Conservation (phyloP, 140 eudicot genomes). For the Oenanthe javanica region DNA sequence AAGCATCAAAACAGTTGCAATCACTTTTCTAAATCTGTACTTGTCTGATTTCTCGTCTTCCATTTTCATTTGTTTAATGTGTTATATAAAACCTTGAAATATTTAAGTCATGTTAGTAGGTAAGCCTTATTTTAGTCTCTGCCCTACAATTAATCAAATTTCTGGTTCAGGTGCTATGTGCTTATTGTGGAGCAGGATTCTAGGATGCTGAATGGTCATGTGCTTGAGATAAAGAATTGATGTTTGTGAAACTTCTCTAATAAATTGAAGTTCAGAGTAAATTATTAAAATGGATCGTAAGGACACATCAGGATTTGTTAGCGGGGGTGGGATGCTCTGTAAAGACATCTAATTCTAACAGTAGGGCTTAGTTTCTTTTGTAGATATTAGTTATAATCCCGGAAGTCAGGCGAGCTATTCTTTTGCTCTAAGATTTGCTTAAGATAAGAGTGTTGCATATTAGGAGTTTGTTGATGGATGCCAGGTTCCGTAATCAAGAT, state of each 20-base stretch:
- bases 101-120: neutral
- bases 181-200: slow-evolving; percentile 44
- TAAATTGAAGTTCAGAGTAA: slow-evolving; percentile 17
- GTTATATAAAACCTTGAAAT: neutral
- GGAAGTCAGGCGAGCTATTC: slow-evolving; percentile 63
- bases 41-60: neutral
- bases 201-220: slow-evolving; percentile 45
- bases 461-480: slow-evolving; percentile 52
- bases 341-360: slow-evolving; percentile 45
- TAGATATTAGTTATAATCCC: slow-evolving; percentile 25
- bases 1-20: neutral
- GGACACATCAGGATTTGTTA: slow-evolving; percentile 98
- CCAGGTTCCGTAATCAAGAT: slow-evolving; percentile 47
- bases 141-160: no score
- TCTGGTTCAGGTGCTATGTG: neutral
- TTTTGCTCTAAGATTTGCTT: slow-evolving; percentile 37
- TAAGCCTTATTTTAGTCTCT: neutral
- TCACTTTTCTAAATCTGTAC: neutral
- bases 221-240: slow-evolving; percentile 21
- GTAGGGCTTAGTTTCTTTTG: slow-evolving; percentile 27
- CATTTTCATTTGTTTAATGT: neutral
- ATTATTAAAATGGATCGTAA: slow-evolving; percentile 75
- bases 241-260: slow-evolving; percentile 15
- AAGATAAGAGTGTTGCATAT: slow-evolving; percentile 32
- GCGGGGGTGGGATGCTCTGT: slow-evolving; percentile 67